A percentile compares a stretch with the other conserved stretches of the same genome.
Evolutionary conservation across 1,139 yeast species (phyloP).

Genomic region (Suhomyces ambrosiae): DNA sequence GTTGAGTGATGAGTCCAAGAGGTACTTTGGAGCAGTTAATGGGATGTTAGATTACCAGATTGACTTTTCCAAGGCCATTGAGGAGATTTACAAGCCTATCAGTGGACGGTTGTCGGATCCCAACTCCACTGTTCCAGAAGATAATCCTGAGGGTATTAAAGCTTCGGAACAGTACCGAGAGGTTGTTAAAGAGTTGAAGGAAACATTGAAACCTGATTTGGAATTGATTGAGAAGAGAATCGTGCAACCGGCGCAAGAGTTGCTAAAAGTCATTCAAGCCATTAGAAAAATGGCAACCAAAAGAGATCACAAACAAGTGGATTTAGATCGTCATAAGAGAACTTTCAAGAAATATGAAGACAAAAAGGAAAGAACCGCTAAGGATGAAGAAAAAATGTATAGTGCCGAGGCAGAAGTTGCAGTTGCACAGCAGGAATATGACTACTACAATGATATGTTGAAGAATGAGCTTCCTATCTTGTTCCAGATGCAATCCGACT

Average conservation of each 20-base stretch:
- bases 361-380: conserved; percentile 79
- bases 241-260: conserved; percentile 89
- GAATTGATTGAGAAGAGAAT: conserved; percentile 89
- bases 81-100: conserved; percentile 94
- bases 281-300: conserved; percentile 93
- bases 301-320: conserved; percentile 94
- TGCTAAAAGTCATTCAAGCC: conserved; percentile 74
- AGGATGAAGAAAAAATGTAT: conserved; percentile 90
- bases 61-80: conserved; percentile 91
- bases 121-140: conserved; percentile 79
- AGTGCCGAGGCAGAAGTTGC: conserved; percentile 86
- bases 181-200: conserved; percentile 83
- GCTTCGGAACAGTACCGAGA: conserved; percentile 92
- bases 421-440: conserved; percentile 92
- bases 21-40: conserved; percentile 87
- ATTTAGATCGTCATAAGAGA: conserved; percentile 82
- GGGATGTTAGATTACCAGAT: conserved; percentile 93
- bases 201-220: conserved; percentile 85
- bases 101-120: conserved; percentile 92
- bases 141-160: conserved; percentile 92
- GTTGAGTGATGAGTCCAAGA: conserved; percentile 83
- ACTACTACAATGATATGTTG: conserved; percentile 92
- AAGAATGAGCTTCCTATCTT: conserved; percentile 85
- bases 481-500: conserved; percentile 86
- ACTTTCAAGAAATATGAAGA: conserved; percentile 70